These are phyloP conservation scores for Lachnellula willkommii DNA, from an alignment of 2,329 filamentous ascomycete genomes.

Conservation along the genomic window DNA sequence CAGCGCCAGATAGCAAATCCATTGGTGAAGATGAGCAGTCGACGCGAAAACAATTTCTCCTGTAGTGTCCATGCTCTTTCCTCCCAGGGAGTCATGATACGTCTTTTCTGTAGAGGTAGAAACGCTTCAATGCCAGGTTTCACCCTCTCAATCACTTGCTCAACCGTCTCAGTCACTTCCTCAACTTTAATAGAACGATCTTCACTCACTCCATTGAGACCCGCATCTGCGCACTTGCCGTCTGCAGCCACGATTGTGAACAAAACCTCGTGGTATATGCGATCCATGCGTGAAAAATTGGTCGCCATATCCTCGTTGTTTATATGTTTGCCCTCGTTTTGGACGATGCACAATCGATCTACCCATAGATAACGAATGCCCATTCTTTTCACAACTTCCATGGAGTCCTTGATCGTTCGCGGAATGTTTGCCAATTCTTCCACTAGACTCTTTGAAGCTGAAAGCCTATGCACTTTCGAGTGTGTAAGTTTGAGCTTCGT, in stretches of 20 bases:
- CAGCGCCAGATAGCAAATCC: not conserved
- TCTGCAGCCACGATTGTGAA: slow-evolving; percentile 40
- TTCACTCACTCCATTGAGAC: not conserved
- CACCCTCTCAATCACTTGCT: not conserved
- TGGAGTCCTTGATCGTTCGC: slow-evolving; percentile 33
- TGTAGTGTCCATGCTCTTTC: not conserved
- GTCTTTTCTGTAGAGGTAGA: slow-evolving; percentile 31
- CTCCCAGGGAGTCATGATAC: not conserved
- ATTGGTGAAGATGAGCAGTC: slow-evolving; percentile 34
- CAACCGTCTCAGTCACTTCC: not conserved
- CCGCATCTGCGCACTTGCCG: slow-evolving; percentile 33
- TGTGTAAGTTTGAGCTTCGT: not conserved
- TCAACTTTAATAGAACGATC: not conserved
- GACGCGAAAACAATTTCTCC: not conserved
- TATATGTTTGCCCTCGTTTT: slow-evolving; percentile 30
- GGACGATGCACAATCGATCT: slow-evolving; percentile 34
- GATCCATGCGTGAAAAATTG: slow-evolving; percentile 42
- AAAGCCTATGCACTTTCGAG: not conserved
- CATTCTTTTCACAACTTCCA: slow-evolving; percentile 41
- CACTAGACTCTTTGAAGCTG: not conserved
- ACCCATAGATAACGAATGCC: slow-evolving; percentile 43
- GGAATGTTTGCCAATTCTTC: not conserved
- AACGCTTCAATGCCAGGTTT: not conserved
- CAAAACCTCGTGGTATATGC: slow-evolving; percentile 41
- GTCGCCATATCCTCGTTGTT: slow-evolving; percentile 35